A percentile compares a stretch with the other conserved stretches of the same genome.
Evolutionary conservation across 768 basidiomycete genomes (phyloP).

Genomic region (Termitomyces sp.): DNA sequence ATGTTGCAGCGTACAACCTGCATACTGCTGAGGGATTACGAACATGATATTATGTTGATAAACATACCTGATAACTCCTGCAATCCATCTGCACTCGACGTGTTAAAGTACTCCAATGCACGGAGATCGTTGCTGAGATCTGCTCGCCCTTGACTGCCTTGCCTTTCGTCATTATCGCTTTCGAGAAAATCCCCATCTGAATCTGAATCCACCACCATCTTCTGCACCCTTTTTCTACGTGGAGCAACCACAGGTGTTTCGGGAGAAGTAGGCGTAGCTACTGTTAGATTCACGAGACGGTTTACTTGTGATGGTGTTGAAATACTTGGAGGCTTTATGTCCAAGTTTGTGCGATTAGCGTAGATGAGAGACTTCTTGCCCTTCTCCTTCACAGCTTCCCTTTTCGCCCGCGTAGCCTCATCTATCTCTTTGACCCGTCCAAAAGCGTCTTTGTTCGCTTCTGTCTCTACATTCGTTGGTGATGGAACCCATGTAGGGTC

Average conservation of each 20-base stretch:
- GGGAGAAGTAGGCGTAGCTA: constrained; percentile 25
- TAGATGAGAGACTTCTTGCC: constrained; percentile 83
- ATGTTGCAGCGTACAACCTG: constrained; percentile 79
- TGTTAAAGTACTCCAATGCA: constrained; percentile 68
- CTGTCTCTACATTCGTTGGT: constrained; percentile 17
- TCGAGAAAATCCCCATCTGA: constrained; percentile 53
- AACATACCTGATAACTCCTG: constrained; percentile 71
- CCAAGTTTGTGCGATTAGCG: constrained; percentile 54
- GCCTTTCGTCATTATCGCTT: constrained; percentile 37
- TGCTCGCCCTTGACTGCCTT: constrained; percentile 24
- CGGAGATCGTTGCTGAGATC: constrained; percentile 39
- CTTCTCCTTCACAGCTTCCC: constrained; percentile 64
- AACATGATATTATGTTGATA: not conserved
- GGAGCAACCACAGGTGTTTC: constrained; percentile 35
- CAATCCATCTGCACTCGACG: constrained; percentile 52
- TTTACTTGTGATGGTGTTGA: constrained; percentile 40
- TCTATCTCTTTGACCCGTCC: constrained; percentile 72
- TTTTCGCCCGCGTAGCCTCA: constrained; percentile 63
- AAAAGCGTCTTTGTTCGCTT: constrained; percentile 29
- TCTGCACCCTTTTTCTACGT: constrained; percentile 51
- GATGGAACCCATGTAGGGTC: constrained; percentile 52
- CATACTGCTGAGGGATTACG: constrained; percentile 1
- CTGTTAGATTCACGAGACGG: constrained; percentile 30
- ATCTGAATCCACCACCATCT: constrained; percentile 63
- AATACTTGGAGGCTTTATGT: constrained; percentile 30